Evolutionary conservation across 1,284 basidiomycete species (phyloP).

Genomic region (Porogramme epimiltina): DNA sequence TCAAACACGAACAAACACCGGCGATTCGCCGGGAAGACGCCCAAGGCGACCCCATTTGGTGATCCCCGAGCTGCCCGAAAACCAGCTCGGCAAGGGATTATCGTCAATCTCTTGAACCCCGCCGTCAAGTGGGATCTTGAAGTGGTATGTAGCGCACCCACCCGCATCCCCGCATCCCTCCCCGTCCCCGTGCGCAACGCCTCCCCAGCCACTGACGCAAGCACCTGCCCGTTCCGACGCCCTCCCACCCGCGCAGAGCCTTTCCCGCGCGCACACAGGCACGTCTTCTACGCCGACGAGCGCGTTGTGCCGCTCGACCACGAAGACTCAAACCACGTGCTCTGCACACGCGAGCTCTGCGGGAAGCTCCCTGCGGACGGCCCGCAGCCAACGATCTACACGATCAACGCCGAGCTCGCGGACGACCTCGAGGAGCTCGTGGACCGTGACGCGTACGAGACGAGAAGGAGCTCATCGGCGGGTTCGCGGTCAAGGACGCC

Average conservation of each 20-base stretch:
- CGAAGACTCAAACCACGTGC: conserved; percentile 88
- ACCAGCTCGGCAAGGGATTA: too few relatives aligned
- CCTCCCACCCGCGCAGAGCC: conserved; percentile 6
- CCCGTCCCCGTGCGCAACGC: neutral
- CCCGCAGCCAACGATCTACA: conserved; percentile 78
- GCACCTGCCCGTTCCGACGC: neutral
- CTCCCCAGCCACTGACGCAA: neutral
- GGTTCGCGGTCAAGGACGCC: conserved; percentile 89
- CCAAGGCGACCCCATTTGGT: too few relatives aligned
- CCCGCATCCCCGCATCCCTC: neutral
- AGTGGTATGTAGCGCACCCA: conserved; percentile 66
- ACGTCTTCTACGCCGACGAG: conserved; percentile 98
- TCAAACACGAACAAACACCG: too few relatives aligned
- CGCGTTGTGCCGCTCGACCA: conserved; percentile 93
- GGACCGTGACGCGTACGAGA: too few relatives aligned
- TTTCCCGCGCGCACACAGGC: conserved; percentile 62
- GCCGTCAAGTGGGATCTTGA: conserved; percentile 93
- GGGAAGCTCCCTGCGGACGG: conserved; percentile 74
- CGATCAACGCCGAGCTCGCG: conserved; percentile 74
- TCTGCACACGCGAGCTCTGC: conserved; percentile 80
- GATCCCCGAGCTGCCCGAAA: too few relatives aligned
- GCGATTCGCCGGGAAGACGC: too few relatives aligned
- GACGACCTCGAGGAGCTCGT: conserved; percentile 87
- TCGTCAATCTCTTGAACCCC: too few relatives aligned
- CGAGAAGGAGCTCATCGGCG: conserved; percentile 88